Conservation (phyloP, 164 flowering plant species). For the Nelumbo lutea region DNA sequence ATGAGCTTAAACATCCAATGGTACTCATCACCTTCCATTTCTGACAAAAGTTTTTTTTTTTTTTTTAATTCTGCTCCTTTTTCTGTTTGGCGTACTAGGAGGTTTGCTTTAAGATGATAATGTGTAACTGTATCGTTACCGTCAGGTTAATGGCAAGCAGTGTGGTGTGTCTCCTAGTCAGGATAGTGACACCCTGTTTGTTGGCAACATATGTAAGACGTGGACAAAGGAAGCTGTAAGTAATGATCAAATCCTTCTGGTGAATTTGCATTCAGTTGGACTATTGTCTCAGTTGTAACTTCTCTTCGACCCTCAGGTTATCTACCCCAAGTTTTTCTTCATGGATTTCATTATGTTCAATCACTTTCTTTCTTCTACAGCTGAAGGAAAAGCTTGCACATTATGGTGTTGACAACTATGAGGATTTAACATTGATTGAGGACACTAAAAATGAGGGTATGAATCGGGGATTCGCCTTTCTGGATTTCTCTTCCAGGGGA, state of each 20-base stretch:
- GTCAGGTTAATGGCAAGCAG: constrained; percentile 27
- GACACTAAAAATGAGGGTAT: constrained; percentile 26
- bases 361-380: constrained; percentile 12
- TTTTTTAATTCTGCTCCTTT: background rate
- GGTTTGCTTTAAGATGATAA: constrained; percentile 1
- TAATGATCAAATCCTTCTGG: background rate
- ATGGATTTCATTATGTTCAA: constrained; percentile 5
- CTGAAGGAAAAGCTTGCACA: constrained; percentile 24
- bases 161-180: constrained; percentile 30
- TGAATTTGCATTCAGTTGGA: constrained; percentile 9
- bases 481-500: constrained; percentile 26
- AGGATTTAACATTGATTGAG: constrained; percentile 32
- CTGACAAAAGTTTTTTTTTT: background rate
- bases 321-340: background rate
- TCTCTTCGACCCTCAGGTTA: background rate
- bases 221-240: constrained; percentile 27
- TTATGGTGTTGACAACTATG: constrained; percentile 24
- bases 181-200: constrained; percentile 27
- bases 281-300: background rate
- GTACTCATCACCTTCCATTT: constrained; percentile 3
- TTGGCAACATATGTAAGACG: constrained; percentile 29
- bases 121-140: background rate
- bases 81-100: background rate
- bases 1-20: constrained; percentile 30
- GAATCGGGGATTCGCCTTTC: constrained; percentile 34